phyloP scores from a whole-genome alignment of 2,329 filamentous ascomycete species.

The Apiospora sp. region DNA sequence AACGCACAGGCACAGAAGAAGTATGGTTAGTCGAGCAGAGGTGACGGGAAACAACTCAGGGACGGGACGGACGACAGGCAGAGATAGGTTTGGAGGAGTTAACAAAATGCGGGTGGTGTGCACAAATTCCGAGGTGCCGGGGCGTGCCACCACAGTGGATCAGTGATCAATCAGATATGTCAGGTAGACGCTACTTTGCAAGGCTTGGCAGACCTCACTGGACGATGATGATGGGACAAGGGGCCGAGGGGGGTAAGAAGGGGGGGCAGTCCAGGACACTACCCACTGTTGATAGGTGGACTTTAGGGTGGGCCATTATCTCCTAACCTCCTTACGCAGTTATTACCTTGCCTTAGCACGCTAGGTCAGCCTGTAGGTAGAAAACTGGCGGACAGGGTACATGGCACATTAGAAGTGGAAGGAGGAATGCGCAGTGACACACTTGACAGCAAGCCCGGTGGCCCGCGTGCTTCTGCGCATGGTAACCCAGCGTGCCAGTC shows the following conservation, averaged over 20 bases:
- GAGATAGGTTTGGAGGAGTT: conserved; percentile 21
- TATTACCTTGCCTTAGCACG: not conserved
- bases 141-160: conserved; percentile 22
- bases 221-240: conserved; percentile 13
- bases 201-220: conserved; percentile 19
- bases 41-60: conserved; percentile 17
- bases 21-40: conserved; percentile 15
- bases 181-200: conserved; percentile 13
- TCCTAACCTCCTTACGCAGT: conserved; percentile 21
- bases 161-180: conserved; percentile 22
- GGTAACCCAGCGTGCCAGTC: conserved; percentile 11
- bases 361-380: not conserved
- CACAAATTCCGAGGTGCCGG: conserved; percentile 22
- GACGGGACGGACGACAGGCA: conserved; percentile 16
- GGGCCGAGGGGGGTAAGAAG: conserved; percentile 6
- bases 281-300: conserved; percentile 21
- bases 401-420: conserved; percentile 8
- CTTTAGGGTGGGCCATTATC: conserved; percentile 12
- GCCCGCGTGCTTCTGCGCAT: conserved; percentile 9
- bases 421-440: not conserved
- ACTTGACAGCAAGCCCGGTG: conserved; percentile 11
- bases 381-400: conserved; percentile 6
- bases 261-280: not conserved
- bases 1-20: conserved; percentile 18
- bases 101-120: conserved; percentile 18